phyloP scores from a whole-genome alignment of 2,329 filamentous ascomycete species.

The Exophiala viscosa region DNA sequence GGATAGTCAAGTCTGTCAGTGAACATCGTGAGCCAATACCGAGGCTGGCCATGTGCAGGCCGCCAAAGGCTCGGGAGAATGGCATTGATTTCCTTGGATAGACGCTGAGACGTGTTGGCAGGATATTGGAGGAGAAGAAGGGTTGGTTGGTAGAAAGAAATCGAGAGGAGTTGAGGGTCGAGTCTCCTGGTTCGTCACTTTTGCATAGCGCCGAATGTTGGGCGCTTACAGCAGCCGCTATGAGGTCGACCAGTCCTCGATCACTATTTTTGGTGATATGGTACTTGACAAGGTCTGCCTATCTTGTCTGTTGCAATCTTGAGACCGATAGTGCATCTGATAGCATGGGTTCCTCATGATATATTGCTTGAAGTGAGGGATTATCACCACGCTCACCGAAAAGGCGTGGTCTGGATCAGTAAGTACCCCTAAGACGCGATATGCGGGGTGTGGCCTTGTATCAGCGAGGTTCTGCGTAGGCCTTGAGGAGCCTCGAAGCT shows the following conservation, averaged over 20 bases:
- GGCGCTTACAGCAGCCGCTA: conserved; percentile 8
- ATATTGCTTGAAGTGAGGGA: too few species aligned
- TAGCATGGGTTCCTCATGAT: too few species aligned
- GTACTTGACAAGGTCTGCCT: not conserved
- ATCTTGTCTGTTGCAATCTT: not conserved
- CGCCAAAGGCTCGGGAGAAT: conserved; percentile 20
- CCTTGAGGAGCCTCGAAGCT: too few species aligned
- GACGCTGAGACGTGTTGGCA: conserved; percentile 17
- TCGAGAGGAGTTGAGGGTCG: not conserved
- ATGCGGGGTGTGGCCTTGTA: too few species aligned
- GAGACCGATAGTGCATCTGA: too few species aligned
- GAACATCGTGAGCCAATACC: conserved; percentile 13
- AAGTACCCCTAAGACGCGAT: too few species aligned
- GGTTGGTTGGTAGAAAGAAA: conserved; percentile 16
- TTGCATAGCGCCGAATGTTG: not conserved
- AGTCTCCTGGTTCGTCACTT: not conserved
- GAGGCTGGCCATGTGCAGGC: conserved; percentile 3
- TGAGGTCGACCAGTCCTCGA: not conserved
- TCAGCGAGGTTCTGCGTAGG: too few species aligned
- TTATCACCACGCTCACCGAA: too few species aligned
- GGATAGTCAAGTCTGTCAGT: not conserved
- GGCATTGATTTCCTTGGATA: conserved; percentile 15
- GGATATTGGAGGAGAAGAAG: conserved; percentile 5
- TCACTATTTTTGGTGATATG: conserved; percentile 1
- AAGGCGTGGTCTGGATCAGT: too few species aligned